Base-by-base conservation (phyloP, 371 early-diverging fungal genomes). In the Actinomucor elegans region DNA sequence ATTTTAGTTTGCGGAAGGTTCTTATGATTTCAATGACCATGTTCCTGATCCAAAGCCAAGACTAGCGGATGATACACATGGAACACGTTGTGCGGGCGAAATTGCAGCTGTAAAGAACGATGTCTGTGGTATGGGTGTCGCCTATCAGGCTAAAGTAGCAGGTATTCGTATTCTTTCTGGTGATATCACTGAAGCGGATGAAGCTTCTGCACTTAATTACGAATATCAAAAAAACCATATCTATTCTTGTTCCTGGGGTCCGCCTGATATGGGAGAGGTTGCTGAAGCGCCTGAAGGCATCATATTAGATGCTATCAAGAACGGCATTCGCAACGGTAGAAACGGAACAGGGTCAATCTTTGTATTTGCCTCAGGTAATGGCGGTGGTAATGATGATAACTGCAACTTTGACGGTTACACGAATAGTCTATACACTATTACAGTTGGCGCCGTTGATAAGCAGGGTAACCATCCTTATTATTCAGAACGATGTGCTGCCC, bases 321-420 rank as follows among this genome's bases (percentile, higher is more conserved):
- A 91, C 35, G 97, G 94, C 6, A 83, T 94, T 32, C 55, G 70
- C 5, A 85, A 92, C 4, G 97, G 97, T 0, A 79, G 97, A 14
- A 68, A 75, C 10, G 96, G 94, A 3, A 77, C 80, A 24, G 97
- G 97, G 8, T 89, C 90, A 3, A 83, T 97, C 8, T 97, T 79
- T 70, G 94, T 97, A 4, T 94, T 97, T 77, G 97, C 96, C 0
- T 85, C 93, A 0, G 97, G 97, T 15, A 96, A 97, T 54, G 97
- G 97, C 23, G 96, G 94, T 1, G 57, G 69, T 3, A 56, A 52
- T 12, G 81, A 77, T 34, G 97, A 97, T 64, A 94, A 96, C 67
- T 97, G 96, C 77, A 96, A 96, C 66, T 94, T 85, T 77, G 97
- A 97, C 62, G 97, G 97, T 10, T 97, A 96, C 66, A 92, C 97